These are phyloP conservation scores for Elaeagnus macrophylla DNA, from an alignment of 306 rosid species.

Conservation along the genomic window DNA sequence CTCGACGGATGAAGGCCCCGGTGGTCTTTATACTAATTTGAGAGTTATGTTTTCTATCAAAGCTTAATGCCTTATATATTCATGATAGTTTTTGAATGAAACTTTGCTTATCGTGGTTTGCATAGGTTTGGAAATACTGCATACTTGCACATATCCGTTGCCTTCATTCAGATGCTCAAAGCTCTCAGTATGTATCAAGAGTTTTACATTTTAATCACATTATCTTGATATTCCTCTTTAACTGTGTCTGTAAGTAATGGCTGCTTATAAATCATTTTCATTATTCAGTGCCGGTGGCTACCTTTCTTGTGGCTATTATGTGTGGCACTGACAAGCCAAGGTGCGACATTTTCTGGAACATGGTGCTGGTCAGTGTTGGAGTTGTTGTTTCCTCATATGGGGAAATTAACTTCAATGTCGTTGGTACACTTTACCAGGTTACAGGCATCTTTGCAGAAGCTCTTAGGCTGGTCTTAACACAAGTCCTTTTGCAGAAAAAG, in stretches of 20 bases:
- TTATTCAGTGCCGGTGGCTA: conserved; percentile 91
- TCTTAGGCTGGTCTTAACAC: conserved; percentile 88
- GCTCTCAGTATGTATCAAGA: conserved; percentile 63
- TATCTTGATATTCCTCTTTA: neutral
- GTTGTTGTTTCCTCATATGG: conserved; percentile 92
- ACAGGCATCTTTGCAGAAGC: conserved; percentile 94
- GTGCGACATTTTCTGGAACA: conserved; percentile 89
- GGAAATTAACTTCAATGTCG: conserved; percentile 81
- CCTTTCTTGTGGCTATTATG: conserved; percentile 73
- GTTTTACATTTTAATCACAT: conserved; percentile 9
- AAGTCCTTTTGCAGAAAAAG: conserved; percentile 90
- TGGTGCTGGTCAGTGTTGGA: conserved; percentile 96
- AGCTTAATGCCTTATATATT: neutral
- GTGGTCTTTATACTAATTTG: neutral
- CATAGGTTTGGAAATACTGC: conserved; percentile 97
- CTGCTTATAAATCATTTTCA: conserved; percentile 17
- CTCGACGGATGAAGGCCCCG: neutral
- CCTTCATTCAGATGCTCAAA: conserved; percentile 99
- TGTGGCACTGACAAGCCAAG: conserved; percentile 88
- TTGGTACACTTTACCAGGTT: conserved; percentile 92
- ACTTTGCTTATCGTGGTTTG: conserved; percentile 3
- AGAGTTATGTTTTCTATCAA: neutral
- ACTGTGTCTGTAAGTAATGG: neutral
- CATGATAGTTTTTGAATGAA: too few relatives aligned
- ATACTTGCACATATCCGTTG: conserved; percentile 91